These are phyloP conservation scores for Sclerotinia minor DNA, from an alignment of 2,329 filamentous ascomycete species.

Conservation along the genomic window DNA sequence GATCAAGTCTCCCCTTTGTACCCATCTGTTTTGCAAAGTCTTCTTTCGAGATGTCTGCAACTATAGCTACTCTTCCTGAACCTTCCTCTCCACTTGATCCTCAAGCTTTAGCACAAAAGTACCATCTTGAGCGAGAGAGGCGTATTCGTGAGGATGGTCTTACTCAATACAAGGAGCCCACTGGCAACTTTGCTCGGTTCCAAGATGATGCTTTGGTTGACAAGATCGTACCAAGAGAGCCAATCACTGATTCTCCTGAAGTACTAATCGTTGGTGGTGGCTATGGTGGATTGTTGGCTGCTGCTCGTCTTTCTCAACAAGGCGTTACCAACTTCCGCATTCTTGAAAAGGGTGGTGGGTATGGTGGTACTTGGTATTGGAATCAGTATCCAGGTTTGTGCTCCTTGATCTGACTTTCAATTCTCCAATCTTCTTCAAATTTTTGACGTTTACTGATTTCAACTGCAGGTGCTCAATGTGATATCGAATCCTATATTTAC, in stretches of 20 bases:
- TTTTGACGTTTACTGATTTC: slow-evolving; percentile 56
- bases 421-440: slow-evolving; percentile 40
- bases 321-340: slow-evolving; percentile 48
- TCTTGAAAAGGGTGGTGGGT: slow-evolving; percentile 46
- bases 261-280: slow-evolving; percentile 47
- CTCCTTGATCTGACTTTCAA: slow-evolving; percentile 8
- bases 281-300: slow-evolving; percentile 43
- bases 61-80: slow-evolving; percentile 20
- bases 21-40: background rate
- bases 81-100: slow-evolving; percentile 15
- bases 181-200: slow-evolving; percentile 11
- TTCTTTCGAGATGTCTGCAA: slow-evolving; percentile 15
- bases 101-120: slow-evolving; percentile 19
- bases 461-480: slow-evolving; percentile 48
- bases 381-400: slow-evolving; percentile 57
- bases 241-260: slow-evolving; percentile 21
- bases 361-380: slow-evolving; percentile 53
- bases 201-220: slow-evolving; percentile 17
- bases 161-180: slow-evolving; percentile 24
- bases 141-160: slow-evolving; percentile 22
- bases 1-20: background rate
- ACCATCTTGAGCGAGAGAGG: slow-evolving; percentile 17
- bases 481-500: slow-evolving; percentile 26
- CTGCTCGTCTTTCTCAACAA: slow-evolving; percentile 46
- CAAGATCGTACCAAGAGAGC: slow-evolving; percentile 7